Conservation (phyloP, 164 flowering plant genomes). For the grape (Vitis vinifera) region DNA sequence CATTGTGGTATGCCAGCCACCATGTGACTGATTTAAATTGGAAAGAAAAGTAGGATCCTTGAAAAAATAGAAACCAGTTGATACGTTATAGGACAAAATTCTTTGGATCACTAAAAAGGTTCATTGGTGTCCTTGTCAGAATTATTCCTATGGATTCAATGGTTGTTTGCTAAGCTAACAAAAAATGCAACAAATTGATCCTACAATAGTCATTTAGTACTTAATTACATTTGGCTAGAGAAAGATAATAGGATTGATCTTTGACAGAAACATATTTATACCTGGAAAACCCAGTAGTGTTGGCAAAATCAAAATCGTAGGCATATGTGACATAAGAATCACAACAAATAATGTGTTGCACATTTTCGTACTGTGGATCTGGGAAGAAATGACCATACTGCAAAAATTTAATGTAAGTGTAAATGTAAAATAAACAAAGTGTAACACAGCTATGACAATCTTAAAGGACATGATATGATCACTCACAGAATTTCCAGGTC, state of each 20-base stretch:
- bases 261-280: conserved; percentile 18
- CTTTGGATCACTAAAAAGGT: too few species aligned
- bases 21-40: too few species aligned
- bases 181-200: neutral
- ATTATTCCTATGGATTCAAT: too few species aligned
- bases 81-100: too few species aligned
- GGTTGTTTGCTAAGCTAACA: too few species aligned
- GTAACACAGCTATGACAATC: neutral
- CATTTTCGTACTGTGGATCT: conserved; percentile 98
- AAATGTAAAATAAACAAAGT: neutral
- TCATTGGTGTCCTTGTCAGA: too few species aligned
- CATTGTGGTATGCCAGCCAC: too few species aligned
- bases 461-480: neutral
- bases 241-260: neutral
- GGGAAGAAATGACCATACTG: conserved; percentile 99
- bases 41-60: too few species aligned
- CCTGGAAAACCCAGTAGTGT: conserved; percentile 77
- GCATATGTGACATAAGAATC: conserved; percentile 96
- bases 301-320: conserved; percentile 92
- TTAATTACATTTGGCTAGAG: neutral
- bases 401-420: conserved; percentile 16
- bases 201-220: neutral
- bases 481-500: conserved; percentile 77
- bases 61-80: too few species aligned
- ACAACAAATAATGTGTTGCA: conserved; percentile 96